These are phyloP conservation scores for Diaporthe sp. DNA, from an alignment of 2,329 filamentous ascomycete species.

Conservation along the genomic window DNA sequence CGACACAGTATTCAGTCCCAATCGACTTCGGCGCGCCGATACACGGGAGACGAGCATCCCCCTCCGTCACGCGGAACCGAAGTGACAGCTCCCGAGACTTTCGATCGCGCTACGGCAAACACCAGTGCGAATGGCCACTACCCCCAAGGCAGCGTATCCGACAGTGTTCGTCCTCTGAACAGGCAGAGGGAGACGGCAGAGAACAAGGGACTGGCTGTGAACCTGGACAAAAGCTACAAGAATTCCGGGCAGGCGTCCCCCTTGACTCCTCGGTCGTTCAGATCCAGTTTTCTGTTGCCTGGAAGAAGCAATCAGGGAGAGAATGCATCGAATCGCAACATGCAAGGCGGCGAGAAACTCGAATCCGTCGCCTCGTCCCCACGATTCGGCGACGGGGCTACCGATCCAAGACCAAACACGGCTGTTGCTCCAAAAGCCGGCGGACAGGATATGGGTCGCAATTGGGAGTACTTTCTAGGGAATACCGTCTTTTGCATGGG, in stretches of 20 bases:
- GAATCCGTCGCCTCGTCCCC: slow-evolving; percentile 85
- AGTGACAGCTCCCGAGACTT: slow-evolving; percentile 76
- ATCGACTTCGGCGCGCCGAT: slow-evolving; percentile 45
- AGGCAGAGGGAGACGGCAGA: slow-evolving; percentile 63
- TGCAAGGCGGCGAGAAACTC: slow-evolving; percentile 84
- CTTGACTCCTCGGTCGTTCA: slow-evolving; percentile 80
- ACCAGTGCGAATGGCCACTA: slow-evolving; percentile 78
- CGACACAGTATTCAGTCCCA: slow-evolving; percentile 50
- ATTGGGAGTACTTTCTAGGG: slow-evolving; percentile 93
- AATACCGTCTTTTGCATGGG: slow-evolving; percentile 92
- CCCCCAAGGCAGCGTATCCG: slow-evolving; percentile 74
- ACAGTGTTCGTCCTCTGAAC: slow-evolving; percentile 85
- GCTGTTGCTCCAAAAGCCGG: slow-evolving; percentile 52
- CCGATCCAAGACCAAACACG: slow-evolving; percentile 44
- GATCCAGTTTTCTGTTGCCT: slow-evolving; percentile 80
- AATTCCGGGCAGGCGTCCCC: slow-evolving; percentile 69
- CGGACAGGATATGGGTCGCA: slow-evolving; percentile 69
- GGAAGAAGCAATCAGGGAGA: slow-evolving; percentile 65
- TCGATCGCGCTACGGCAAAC: slow-evolving; percentile 80
- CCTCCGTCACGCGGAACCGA: slow-evolving; percentile 53
- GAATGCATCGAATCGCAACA: slow-evolving; percentile 67
- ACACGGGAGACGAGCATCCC: slow-evolving; percentile 38
- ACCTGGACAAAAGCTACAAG: slow-evolving; percentile 73
- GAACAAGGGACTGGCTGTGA: slow-evolving; percentile 65
- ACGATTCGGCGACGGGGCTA: slow-evolving; percentile 58